A percentile compares a stretch with the other conserved stretches of the same genome.
These are phyloP conservation scores for Santalum album DNA, from an alignment of 164 flowering plant genomes.

Conservation along the genomic window DNA sequence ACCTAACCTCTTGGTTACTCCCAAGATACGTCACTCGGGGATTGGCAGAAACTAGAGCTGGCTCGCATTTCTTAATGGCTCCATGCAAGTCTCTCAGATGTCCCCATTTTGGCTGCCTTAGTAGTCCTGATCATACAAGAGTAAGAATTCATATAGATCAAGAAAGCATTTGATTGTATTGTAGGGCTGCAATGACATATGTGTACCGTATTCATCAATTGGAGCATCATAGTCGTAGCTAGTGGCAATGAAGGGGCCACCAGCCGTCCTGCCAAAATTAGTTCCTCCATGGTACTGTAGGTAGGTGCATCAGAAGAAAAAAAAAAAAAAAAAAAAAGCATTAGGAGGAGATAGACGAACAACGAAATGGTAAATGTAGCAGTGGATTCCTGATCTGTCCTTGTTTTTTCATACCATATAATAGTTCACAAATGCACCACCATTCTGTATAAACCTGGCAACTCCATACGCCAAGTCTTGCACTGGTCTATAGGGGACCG, in stretches of 20 bases:
- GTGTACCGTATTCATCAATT: constrained; percentile 49
- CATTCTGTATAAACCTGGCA: constrained; percentile 49
- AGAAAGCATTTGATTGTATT: too few species aligned
- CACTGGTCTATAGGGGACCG: constrained; percentile 48
- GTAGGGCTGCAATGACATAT: neutral
- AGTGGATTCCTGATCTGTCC: constrained; percentile 70
- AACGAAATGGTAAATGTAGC: neutral
- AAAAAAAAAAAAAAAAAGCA: neutral
- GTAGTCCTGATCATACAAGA: constrained; percentile 38
- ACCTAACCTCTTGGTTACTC: constrained; percentile 52
- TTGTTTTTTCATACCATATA: constrained; percentile 17
- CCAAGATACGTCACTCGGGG: constrained; percentile 51
- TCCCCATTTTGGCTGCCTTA: constrained; percentile 75
- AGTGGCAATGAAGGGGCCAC: constrained; percentile 53
- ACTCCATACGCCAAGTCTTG: constrained; percentile 55
- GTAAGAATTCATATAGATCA: too few species aligned
- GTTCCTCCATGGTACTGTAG: constrained; percentile 63
- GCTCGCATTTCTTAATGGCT: constrained; percentile 76
- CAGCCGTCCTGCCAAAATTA: constrained; percentile 50
- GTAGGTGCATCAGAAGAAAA: neutral
- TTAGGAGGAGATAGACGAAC: neutral
- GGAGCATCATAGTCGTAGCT: constrained; percentile 65
- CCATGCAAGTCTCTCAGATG: constrained; percentile 78
- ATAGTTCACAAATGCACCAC: constrained; percentile 47
- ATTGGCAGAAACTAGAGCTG: constrained; percentile 67